Evolutionary conservation across 345 rosid genomes (phyloP).

Genomic region (Abelmoschus esculentus): DNA sequence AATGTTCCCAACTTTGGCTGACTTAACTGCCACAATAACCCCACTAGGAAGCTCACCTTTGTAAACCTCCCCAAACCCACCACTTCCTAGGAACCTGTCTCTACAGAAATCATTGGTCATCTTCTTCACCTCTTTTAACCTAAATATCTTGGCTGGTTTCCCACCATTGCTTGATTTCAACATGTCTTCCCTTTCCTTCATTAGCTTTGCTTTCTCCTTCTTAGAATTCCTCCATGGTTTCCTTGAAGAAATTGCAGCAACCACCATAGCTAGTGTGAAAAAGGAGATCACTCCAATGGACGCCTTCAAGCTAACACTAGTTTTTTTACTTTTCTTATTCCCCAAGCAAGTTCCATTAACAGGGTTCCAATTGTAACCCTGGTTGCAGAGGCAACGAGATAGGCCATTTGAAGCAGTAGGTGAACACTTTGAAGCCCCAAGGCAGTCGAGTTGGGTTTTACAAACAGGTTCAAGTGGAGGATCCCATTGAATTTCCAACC

Average conservation of each 20-base stretch:
- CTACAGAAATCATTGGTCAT: conserved; percentile 41
- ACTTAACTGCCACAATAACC: conserved; percentile 45
- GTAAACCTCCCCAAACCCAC: conserved; percentile 60
- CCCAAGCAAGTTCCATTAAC: conserved; percentile 28
- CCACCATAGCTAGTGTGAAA: conserved; percentile 13
- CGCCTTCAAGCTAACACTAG: conserved; percentile 23
- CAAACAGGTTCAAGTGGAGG: conserved; percentile 44
- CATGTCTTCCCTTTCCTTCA: conserved; percentile 39
- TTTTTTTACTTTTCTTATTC: conserved; percentile 18
- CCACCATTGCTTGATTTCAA: conserved; percentile 37
- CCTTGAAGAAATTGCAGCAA: conserved; percentile 15
- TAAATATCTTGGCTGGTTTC: conserved; percentile 40
- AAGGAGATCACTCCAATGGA: conserved; percentile 26
- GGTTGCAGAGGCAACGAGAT: conserved; percentile 43
- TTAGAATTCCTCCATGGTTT: conserved; percentile 12
- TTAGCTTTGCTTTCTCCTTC: conserved; percentile 24
- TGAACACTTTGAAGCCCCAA: conserved; percentile 38
- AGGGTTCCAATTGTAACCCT: conserved; percentile 36
- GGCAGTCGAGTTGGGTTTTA: conserved; percentile 35
- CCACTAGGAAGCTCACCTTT: conserved; percentile 53
- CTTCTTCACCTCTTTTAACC: conserved; percentile 43
- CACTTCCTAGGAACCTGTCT: conserved; percentile 45
- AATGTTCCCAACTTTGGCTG: conserved; percentile 56
- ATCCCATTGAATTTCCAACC: conserved; percentile 55
- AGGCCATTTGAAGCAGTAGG: conserved; percentile 17